Evolutionary conservation across 306 rosid genomes (phyloP), one percentile per base, ranked within the genome.

Genomic region (Senna tora): DNA sequence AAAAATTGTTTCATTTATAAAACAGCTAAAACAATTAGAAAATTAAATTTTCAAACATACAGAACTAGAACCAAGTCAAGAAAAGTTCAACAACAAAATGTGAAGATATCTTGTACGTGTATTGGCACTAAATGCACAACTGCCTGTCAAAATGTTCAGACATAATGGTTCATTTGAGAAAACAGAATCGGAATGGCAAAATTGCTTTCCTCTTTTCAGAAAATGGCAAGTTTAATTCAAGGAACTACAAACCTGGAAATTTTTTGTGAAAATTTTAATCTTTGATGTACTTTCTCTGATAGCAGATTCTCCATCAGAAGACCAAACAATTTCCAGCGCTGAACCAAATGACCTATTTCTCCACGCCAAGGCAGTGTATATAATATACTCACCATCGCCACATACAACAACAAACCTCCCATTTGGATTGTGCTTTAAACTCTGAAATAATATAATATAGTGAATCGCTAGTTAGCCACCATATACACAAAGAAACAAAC

Each of bases 321-420:
- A 93, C 98, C 98, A 93, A 57, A 79, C 96, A 63, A 84, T 85
- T 82, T 93, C 98, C 84, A 93, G 86, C 12, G 97, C 97, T 1
- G 98, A 88, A 80, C 98, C 98, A 75, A 93, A 93, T 28, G 98
- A 90, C 72, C 97, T 86, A 58, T 92, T 92, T 82, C 98, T 92
- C 98, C 98, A 92, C 34, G 98, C 98, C 81, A 92, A 80, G 63
- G 98, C 96, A 71, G 98, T 92, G 83, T 88, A 90, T 73, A 92
- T 92, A 70, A 92, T 88, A 83, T 92, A 92, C 73, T 92, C 98
- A 69, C 96, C 98, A 88, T 92, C 98, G 77, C 98, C 98, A 71
- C 98, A 92, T 63, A 92, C 98, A 80, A 92, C 98, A 53, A 93
- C 98, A 79, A 93, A 93, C 81, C 98, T 90, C 84, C 98, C 98